Evolutionary conservation across 2,329 filamentous ascomycete species (phyloP), one percentile per base, ranked within the genome.

Genomic region (Thielaviopsis euricoi): DNA sequence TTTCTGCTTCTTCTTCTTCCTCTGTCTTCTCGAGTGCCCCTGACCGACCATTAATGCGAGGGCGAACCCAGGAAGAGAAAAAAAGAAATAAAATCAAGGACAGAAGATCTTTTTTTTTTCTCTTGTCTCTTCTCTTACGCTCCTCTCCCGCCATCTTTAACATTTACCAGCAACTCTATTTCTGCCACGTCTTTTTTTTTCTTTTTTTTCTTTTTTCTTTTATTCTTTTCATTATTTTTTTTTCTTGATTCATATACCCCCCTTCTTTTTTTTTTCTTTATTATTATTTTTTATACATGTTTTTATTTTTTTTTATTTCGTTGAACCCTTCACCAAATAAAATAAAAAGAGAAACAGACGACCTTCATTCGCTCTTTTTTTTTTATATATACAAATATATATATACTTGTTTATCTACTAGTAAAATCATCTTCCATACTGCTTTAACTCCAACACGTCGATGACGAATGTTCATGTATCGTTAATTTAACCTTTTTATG

Each of bases 201-300:
- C 56, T 29, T 55, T 57, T 33, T 53, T 25, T 60, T 51, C 58
- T 61, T 55, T 50, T 51, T 12, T 60, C 29, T 15, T 51, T 43
- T 40, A 23, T 40, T 37, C 50, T 58, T 50, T 46, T 43, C 21
- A 48, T 29, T 43, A 22, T 33, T 57, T 19, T 48, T 37, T 58
- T 48, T 56, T 37, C 23, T 9, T 48, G 21, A 25, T 29, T 19
- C n/a, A 50, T 51, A 56, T 56, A 40, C 26, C 48, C 37, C 10
- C 40, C 26, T 15, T 50, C 40, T n/a, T n/a, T 19, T 48, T 25
- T 54, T 5, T 37, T 37, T 6, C 13, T 7, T 4, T 43, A 26
- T 25, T 15, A 25, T 5, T 53, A 6, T 15, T 52, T 21, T 48
- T 56, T 50, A 43, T 22, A 19, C 23, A 12, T 15, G 5, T 55